Conservation (phyloP, 2,329 filamentous ascomycete species). For the Penicillium freii region DNA sequence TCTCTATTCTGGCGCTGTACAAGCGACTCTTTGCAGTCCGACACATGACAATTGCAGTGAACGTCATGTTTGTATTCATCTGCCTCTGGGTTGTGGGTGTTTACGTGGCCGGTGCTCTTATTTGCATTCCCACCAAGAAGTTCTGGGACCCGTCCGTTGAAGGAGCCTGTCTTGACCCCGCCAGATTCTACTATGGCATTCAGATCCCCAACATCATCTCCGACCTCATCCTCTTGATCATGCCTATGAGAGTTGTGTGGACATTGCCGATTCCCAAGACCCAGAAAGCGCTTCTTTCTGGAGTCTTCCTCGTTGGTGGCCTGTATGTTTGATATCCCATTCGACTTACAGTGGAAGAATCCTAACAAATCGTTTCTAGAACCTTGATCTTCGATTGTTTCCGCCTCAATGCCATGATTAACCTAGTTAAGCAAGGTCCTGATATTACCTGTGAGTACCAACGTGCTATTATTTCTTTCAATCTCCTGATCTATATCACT, state of each 20-base stretch:
- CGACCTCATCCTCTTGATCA: conserved; percentile 28
- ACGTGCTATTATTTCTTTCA: not conserved
- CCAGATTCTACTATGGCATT: conserved; percentile 29
- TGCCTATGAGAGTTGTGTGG: conserved; percentile 31
- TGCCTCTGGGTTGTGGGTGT: conserved; percentile 26
- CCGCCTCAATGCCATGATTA: conserved; percentile 29
- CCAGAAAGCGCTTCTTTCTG: conserved; percentile 26
- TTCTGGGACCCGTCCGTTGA: conserved; percentile 28
- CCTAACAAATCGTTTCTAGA: conserved; percentile 11
- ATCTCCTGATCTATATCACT: not conserved
- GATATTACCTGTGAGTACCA: conserved; percentile 31
- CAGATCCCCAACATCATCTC: conserved; percentile 34
- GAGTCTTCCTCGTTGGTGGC: conserved; percentile 31
- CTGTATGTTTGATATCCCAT: conserved; percentile 18
- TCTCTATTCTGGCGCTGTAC: conserved; percentile 32
- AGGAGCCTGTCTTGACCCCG: conserved; percentile 28
- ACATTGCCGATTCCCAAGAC: conserved; percentile 24
- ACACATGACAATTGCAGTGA: conserved; percentile 22
- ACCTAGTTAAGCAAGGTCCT: conserved; percentile 21
- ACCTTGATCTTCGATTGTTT: conserved; percentile 30
- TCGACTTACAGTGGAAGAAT: not conserved
- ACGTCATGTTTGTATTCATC: conserved; percentile 22
- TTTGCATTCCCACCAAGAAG: conserved; percentile 27
- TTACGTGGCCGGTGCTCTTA: conserved; percentile 21
- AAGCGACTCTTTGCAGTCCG: conserved; percentile 27